These are phyloP conservation scores for Eucalyptus tenuipes DNA, from an alignment of 345 rosid species.

Conservation along the genomic window DNA sequence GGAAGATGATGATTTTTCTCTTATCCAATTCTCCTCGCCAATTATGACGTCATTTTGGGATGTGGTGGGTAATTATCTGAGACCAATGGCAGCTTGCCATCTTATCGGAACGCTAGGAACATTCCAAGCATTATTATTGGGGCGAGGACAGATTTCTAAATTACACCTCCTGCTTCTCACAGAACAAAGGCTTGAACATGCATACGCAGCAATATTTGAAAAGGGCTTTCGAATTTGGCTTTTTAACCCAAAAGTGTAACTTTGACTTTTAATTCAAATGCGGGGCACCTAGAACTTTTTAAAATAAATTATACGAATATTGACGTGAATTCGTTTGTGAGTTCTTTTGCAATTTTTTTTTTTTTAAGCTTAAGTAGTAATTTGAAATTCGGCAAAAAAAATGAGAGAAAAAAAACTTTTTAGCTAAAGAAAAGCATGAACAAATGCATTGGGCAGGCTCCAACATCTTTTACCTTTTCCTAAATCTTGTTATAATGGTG, in stretches of 20 bases:
- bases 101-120: neutral
- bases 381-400: neutral
- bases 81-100: neutral
- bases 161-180: neutral
- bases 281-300: neutral
- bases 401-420: neutral
- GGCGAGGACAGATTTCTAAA: rapidly evolving
- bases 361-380: neutral
- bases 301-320: neutral
- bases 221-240: neutral
- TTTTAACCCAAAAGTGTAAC: neutral
- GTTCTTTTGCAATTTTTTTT: neutral
- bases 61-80: neutral
- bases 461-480: neutral
- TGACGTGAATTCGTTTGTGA: neutral
- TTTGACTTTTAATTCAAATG: neutral
- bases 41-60: neutral
- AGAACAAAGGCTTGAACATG: neutral
- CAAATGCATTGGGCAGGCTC: neutral
- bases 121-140: neutral
- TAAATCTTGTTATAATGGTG: neutral
- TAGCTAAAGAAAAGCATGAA: neutral
- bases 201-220: neutral
- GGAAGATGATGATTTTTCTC: neutral
- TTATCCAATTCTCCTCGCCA: neutral